phyloP scores from a whole-genome alignment of 805 yeast species.

The Yamadazyma akitaensis region DNA sequence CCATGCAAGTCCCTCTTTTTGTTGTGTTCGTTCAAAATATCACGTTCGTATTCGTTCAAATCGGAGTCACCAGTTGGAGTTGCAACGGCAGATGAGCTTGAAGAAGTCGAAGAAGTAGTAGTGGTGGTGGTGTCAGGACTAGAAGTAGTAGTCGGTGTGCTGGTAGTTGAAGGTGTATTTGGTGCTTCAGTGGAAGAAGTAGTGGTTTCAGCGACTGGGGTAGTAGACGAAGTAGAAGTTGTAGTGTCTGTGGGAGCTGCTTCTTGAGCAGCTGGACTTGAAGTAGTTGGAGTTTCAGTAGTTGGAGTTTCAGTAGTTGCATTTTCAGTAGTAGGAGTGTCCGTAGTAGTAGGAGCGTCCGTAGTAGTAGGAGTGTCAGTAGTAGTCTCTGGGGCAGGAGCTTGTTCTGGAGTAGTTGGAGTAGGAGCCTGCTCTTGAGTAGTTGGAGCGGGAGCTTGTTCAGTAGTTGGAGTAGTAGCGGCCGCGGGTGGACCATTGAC shows the following conservation, averaged over 20 bases:
- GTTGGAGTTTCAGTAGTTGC: not conserved
- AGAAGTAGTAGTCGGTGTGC: constrained; percentile 1
- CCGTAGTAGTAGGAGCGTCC: constrained; percentile 10
- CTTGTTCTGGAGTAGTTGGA: constrained; percentile 9
- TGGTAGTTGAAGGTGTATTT: not conserved
- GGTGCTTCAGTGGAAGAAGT: too few species aligned
- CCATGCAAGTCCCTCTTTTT: constrained; percentile 35
- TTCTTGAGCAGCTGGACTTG: not conserved
- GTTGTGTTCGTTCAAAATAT: constrained; percentile 36
- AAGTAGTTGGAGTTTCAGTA: not conserved
- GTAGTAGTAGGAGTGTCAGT: constrained; percentile 9
- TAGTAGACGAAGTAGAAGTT: constrained; percentile 8
- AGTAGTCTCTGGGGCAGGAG: constrained; percentile 7
- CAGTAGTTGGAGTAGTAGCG: constrained; percentile 12
- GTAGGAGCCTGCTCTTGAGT: constrained; percentile 12
- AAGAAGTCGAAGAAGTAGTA: constrained; percentile 10
- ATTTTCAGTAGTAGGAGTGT: constrained; percentile 10
- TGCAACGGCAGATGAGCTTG: constrained; percentile 16
- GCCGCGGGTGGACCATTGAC: constrained; percentile 18
- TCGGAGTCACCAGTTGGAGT: constrained; percentile 14
- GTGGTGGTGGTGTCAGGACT: constrained; percentile 12
- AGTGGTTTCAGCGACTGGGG: constrained; percentile 6
- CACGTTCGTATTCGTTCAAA: constrained; percentile 21
- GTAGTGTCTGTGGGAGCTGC: constrained; percentile 13
- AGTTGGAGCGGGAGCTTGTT: constrained; percentile 12